Evolutionary conservation across 2,329 filamentous ascomycete species (phyloP).

Genomic region (Alternaria metachromatica): DNA sequence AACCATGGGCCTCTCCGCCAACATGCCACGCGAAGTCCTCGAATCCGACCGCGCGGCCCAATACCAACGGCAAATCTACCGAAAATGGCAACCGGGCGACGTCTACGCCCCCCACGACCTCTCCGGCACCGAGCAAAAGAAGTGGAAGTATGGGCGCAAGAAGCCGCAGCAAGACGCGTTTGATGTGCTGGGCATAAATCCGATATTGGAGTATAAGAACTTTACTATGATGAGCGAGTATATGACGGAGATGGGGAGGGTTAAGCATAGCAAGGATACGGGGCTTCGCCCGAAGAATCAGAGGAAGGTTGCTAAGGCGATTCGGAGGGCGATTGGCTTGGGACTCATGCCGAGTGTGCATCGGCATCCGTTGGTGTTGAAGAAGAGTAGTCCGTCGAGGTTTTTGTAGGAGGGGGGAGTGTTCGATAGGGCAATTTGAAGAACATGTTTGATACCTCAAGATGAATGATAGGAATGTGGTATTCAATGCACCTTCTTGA

Average conservation of each 20-base stretch:
- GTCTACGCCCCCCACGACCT: constrained; percentile 92
- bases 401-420: constrained; percentile 22
- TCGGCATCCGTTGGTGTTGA: constrained; percentile 68
- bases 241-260: constrained; percentile 82
- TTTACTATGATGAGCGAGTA: constrained; percentile 91
- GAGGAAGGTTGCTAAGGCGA: constrained; percentile 89
- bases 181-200: constrained; percentile 79
- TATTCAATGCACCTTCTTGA: not conserved
- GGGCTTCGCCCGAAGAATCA: constrained; percentile 89
- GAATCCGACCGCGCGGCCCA: constrained; percentile 50
- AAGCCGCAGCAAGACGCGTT: constrained; percentile 71
- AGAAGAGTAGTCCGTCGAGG: constrained; percentile 30
- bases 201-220: constrained; percentile 91
- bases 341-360: constrained; percentile 93
- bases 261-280: constrained; percentile 76
- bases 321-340: constrained; percentile 85
- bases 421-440: not conserved
- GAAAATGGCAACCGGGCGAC: constrained; percentile 79
- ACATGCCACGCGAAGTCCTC: constrained; percentile 30
- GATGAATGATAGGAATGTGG: not conserved
- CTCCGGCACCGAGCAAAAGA: constrained; percentile 76
- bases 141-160: constrained; percentile 69
- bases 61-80: constrained; percentile 69
- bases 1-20: constrained; percentile 27
- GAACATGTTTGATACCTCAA: not conserved